phyloP scores from a whole-genome alignment of 2,329 filamentous ascomycete genomes.

The Coniella lustricola region DNA sequence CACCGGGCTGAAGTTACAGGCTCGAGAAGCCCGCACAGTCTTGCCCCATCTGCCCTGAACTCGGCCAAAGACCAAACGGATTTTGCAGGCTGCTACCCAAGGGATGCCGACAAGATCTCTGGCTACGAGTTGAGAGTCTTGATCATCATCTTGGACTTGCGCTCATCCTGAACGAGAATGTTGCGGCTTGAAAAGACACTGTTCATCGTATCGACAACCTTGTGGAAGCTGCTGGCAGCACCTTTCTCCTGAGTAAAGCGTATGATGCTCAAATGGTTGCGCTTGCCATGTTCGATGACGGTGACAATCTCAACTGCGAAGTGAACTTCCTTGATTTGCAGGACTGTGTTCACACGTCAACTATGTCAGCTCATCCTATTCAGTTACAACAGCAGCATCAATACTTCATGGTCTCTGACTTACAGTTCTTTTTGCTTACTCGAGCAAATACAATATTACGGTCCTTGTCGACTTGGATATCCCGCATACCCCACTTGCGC shows the following conservation, averaged over 20 bases:
- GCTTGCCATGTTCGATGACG: constrained; percentile 76
- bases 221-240: constrained; percentile 83
- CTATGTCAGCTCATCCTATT: constrained; percentile 1
- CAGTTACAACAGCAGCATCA: background rate
- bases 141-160: constrained; percentile 66
- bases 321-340: constrained; percentile 78
- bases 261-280: constrained; percentile 68
- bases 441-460: constrained; percentile 74
- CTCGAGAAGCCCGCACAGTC: constrained; percentile 1
- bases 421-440: constrained; percentile 72
- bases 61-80: background rate
- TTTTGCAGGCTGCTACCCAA: constrained; percentile 1
- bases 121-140: constrained; percentile 51
- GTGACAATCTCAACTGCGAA: constrained; percentile 85
- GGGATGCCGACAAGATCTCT: constrained; percentile 2
- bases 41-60: background rate
- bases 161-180: constrained; percentile 61
- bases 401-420: constrained; percentile 30
- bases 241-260: constrained; percentile 86
- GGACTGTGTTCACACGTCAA: constrained; percentile 43
- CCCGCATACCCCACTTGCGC: constrained; percentile 72
- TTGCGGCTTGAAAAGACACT: constrained; percentile 58
- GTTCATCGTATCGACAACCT: constrained; percentile 70
- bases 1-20: background rate
- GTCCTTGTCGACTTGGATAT: constrained; percentile 71